A percentile compares a stretch with the other conserved stretches of the same genome.
phyloP scores from a whole-genome alignment of 257 asterid genomes.

The Asclepias syriaca region DNA sequence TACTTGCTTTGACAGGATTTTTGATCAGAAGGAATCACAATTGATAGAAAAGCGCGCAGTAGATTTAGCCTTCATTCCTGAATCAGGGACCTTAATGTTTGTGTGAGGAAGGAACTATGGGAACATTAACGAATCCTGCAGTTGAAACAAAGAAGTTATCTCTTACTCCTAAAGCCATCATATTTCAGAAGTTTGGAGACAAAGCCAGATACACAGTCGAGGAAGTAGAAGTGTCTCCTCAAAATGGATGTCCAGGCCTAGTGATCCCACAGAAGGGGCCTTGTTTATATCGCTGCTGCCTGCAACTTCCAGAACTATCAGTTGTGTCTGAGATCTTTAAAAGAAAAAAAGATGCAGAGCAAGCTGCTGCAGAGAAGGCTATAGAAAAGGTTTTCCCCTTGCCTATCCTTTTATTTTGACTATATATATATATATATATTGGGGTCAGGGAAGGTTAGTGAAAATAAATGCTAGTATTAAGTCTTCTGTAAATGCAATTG shows the following conservation, averaged over 20 bases:
- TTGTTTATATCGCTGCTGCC: slow-evolving; percentile 62
- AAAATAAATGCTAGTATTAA: no score
- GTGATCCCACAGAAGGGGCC: slow-evolving; percentile 61
- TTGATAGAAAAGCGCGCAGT: background rate
- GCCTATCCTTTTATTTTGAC: background rate
- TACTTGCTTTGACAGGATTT: background rate
- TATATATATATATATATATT: no score
- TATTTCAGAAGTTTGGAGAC: slow-evolving; percentile 65
- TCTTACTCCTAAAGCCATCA: slow-evolving; percentile 77
- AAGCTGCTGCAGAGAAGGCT: slow-evolving; percentile 91
- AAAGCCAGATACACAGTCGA: slow-evolving; percentile 69
- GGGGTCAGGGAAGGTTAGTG: no score
- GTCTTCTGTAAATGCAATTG: background rate
- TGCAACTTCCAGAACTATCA: slow-evolving; percentile 67
- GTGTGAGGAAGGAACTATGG: slow-evolving; percentile 29
- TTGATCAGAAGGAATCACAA: background rate
- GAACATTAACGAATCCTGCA: slow-evolving; percentile 28
- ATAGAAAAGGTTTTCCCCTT: slow-evolving; percentile 55
- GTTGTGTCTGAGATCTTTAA: slow-evolving; percentile 58
- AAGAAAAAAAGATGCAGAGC: slow-evolving; percentile 88
- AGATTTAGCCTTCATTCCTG: background rate
- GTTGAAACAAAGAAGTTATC: slow-evolving; percentile 43
- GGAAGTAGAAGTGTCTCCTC: slow-evolving; percentile 54
- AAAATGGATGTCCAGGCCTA: slow-evolving; percentile 66
- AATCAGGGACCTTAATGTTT: background rate